phyloP scores from a whole-genome alignment of 164 flowering plant species.

The Aristolochia californica region DNA sequence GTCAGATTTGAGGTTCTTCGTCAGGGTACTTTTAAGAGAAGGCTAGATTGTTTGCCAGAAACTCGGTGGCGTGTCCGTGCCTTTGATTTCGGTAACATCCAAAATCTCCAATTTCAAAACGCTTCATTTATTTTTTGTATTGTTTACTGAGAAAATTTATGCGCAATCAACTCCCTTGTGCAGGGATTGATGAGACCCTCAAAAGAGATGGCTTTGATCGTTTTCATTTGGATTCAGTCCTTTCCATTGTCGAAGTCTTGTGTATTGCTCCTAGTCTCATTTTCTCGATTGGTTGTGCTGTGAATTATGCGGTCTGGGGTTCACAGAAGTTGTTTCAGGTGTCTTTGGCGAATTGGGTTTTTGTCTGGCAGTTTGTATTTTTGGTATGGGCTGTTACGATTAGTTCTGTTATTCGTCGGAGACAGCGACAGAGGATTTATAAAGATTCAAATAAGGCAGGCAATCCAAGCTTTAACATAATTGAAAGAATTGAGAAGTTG shows the following conservation, averaged over 20 bases:
- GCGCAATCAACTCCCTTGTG: background rate
- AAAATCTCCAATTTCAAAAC: too few species aligned
- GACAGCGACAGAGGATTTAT: conserved; percentile 63
- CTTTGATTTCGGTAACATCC: conserved; percentile 14
- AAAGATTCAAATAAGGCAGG: conserved; percentile 13
- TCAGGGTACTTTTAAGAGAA: background rate
- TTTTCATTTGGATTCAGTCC: conserved; percentile 31
- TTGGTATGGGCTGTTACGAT: conserved; percentile 43
- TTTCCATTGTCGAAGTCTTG: conserved; percentile 40
- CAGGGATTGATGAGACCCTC: background rate
- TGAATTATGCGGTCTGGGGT: conserved; percentile 24
- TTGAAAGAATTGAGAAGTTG: conserved; percentile 72
- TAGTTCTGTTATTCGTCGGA: conserved; percentile 54
- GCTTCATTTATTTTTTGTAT: too few species aligned
- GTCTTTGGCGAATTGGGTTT: conserved; percentile 26
- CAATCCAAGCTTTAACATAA: conserved; percentile 30
- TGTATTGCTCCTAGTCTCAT: conserved; percentile 43
- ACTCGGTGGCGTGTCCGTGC: conserved; percentile 7
- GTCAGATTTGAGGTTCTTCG: conserved; percentile 4
- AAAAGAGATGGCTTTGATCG: background rate
- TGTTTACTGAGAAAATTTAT: background rate
- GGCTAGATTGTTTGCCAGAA: background rate
- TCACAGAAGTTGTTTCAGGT: conserved; percentile 20
- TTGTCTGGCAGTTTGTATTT: conserved; percentile 38
- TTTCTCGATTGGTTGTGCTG: conserved; percentile 33